Percentiles rank a stretch among this genome's conserved stretches.
Evolutionary conservation across 768 basidiomycete genomes (phyloP).

Genomic region (Rhodotorula kratochvilovae): DNA sequence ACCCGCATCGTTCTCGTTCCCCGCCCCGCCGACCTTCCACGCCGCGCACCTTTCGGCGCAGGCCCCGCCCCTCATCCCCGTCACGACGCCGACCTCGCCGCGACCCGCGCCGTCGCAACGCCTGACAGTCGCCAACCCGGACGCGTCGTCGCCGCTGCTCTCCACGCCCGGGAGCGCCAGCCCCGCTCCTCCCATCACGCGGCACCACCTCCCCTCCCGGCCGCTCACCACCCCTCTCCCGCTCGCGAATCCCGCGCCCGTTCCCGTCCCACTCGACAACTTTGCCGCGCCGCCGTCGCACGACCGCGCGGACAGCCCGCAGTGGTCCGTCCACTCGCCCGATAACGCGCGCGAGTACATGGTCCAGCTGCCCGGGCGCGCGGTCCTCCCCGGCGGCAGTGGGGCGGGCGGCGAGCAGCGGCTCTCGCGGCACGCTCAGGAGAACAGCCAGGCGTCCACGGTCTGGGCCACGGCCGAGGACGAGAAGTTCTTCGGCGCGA

Average conservation of each 20-base stretch:
- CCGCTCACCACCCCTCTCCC: conserved; percentile 30
- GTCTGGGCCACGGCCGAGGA: conserved; percentile 18
- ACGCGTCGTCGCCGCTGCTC: neutral
- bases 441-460: conserved; percentile 7
- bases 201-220: conserved; percentile 29
- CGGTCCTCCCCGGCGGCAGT: neutral
- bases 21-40: neutral
- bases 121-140: neutral
- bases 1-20: conserved; percentile 8
- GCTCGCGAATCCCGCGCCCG: neutral
- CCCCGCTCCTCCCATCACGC: neutral
- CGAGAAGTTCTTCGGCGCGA: conserved; percentile 10
- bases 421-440: neutral
- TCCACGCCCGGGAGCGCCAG: neutral
- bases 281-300: conserved; percentile 14
- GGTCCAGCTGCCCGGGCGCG: conserved; percentile 15
- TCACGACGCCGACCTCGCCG: neutral
- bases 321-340: neutral
- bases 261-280: conserved; percentile 28
- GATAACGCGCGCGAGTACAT: neutral
- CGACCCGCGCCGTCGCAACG: neutral
- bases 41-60: neutral
- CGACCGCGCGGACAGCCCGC: neutral
- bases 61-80: neutral
- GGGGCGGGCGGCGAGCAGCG: neutral